A percentile compares a stretch with the other conserved stretches of the same genome.
phyloP scores from a whole-genome alignment of 2,329 filamentous ascomycete genomes.

The Ophiocordyceps camponoti-rufipedis region DNA sequence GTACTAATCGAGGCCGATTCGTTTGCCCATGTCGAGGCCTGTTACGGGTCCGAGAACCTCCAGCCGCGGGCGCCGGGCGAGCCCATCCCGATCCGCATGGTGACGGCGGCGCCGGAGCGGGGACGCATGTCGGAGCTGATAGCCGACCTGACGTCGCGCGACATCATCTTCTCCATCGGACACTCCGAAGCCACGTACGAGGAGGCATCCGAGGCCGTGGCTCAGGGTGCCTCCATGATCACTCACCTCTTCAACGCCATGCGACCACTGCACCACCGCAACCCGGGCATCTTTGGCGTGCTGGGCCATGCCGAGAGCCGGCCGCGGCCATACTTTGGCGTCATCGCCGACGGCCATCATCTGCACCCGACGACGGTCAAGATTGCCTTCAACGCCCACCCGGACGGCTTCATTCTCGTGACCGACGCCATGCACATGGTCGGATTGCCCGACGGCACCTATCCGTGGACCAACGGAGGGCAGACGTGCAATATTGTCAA shows the following conservation, averaged over 20 bases:
- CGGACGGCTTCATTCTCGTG: conserved; percentile 69
- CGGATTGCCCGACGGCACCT: conserved; percentile 66
- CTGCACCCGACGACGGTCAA: conserved; percentile 76
- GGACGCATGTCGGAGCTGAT: conserved; percentile 54
- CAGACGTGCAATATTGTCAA: conserved; percentile 44
- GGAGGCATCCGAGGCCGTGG: conserved; percentile 52
- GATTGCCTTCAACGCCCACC: conserved; percentile 76
- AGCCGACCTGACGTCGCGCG: conserved; percentile 40
- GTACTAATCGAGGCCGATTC: conserved; percentile 48
- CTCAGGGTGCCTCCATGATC: conserved; percentile 70
- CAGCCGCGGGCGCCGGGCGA: conserved; percentile 14
- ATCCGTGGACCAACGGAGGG: conserved; percentile 67
- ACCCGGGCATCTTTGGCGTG: conserved; percentile 78
- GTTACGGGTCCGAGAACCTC: conserved; percentile 59
- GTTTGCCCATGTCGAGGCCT: conserved; percentile 46
- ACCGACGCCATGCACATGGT: conserved; percentile 85
- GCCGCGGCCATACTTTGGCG: conserved; percentile 60
- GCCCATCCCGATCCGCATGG: conserved; percentile 46
- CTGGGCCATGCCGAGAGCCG: conserved; percentile 46
- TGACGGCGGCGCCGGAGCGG: conserved; percentile 73
- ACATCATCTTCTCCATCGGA: conserved; percentile 64
- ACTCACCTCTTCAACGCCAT: conserved; percentile 93
- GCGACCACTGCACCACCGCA: conserved; percentile 76
- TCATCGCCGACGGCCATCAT: conserved; percentile 84
- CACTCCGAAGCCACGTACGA: conserved; percentile 82